phyloP scores from a whole-genome alignment of 2,329 filamentous ascomycete genomes.

The Colletotrichum acutatum region DNA sequence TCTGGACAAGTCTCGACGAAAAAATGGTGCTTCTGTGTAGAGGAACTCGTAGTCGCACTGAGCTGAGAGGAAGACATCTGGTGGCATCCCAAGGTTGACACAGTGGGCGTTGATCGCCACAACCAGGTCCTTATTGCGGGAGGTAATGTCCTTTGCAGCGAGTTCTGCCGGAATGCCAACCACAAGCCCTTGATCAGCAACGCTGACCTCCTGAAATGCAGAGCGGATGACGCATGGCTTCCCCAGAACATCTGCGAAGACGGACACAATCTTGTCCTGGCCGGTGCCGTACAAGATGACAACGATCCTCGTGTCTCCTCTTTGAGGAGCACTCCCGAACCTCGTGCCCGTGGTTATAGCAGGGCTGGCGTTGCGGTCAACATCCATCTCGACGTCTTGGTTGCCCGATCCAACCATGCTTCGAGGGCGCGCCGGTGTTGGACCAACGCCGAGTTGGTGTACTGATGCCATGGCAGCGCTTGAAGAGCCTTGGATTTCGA shows the following conservation, averaged over 20 bases:
- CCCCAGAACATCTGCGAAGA: conserved; percentile 83
- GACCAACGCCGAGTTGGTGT: conserved; percentile 48
- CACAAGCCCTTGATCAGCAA: conserved; percentile 71
- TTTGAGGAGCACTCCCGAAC: conserved; percentile 58
- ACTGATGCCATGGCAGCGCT: conserved; percentile 49
- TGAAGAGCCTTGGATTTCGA: conserved; percentile 17
- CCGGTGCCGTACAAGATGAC: conserved; percentile 76
- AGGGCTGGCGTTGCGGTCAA: conserved; percentile 49
- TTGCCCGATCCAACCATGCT: conserved; percentile 40
- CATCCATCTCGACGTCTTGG: conserved; percentile 43
- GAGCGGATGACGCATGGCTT: conserved; percentile 73
- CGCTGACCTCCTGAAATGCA: conserved; percentile 63
- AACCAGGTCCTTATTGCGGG: conserved; percentile 68
- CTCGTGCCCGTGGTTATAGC: conserved; percentile 50
- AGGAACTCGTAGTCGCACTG: conserved; percentile 88
- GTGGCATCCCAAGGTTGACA: conserved; percentile 75
- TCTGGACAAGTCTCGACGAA: conserved; percentile 79
- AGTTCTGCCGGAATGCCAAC: conserved; percentile 71
- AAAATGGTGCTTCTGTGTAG: conserved; percentile 78
- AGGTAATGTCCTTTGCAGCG: conserved; percentile 66
- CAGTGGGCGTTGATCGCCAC: conserved; percentile 82
- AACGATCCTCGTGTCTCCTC: conserved; percentile 68
- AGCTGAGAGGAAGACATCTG: conserved; percentile 72
- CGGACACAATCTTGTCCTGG: conserved; percentile 78
- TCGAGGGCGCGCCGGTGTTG: conserved; percentile 43